Percentiles rank a stretch among this genome's conserved stretches.
Conservation (phyloP, 108 stramenopile species). For the Cafeteria roenbergensis region DNA sequence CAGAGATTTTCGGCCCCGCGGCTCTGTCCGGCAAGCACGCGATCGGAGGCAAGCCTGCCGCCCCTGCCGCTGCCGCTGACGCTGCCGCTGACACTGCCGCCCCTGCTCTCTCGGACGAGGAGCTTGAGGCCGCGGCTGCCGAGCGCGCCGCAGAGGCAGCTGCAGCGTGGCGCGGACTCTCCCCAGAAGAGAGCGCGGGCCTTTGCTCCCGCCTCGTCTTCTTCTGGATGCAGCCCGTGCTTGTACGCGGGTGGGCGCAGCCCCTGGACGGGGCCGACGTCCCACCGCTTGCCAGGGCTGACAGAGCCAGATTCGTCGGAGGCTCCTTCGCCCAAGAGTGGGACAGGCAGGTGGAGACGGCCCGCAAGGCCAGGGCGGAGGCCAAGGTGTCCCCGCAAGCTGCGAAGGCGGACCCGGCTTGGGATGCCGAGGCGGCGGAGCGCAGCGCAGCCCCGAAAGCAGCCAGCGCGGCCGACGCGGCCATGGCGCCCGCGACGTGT, state of each 20-base stretch:
- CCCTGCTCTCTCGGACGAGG: too few species aligned
- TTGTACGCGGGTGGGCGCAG: conserved; percentile 2
- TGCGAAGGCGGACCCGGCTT: background rate
- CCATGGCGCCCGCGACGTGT: background rate
- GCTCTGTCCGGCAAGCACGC: too few species aligned
- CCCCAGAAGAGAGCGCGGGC: conserved; percentile 18
- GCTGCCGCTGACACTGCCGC: too few species aligned
- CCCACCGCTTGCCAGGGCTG: background rate
- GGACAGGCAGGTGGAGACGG: background rate
- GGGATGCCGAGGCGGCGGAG: background rate
- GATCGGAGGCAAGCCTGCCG: too few species aligned
- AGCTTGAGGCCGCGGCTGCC: too few species aligned
- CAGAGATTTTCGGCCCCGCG: too few species aligned
- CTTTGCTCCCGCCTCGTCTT: conserved; percentile 14
- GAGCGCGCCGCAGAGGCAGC: too few species aligned
- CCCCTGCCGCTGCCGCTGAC: too few species aligned
- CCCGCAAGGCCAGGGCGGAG: background rate
- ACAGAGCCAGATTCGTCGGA: background rate
- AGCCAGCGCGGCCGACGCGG: background rate
- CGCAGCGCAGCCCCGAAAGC: background rate
- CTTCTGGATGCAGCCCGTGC: conserved; percentile 16
- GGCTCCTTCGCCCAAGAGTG: conserved; percentile 7
- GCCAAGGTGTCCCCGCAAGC: background rate
- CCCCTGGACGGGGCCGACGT: conserved; percentile 12
- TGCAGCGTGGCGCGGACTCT: too few species aligned